Conservation (phyloP, 192 early-diverging fungal genomes). For the Mortierella alpina region DNA sequence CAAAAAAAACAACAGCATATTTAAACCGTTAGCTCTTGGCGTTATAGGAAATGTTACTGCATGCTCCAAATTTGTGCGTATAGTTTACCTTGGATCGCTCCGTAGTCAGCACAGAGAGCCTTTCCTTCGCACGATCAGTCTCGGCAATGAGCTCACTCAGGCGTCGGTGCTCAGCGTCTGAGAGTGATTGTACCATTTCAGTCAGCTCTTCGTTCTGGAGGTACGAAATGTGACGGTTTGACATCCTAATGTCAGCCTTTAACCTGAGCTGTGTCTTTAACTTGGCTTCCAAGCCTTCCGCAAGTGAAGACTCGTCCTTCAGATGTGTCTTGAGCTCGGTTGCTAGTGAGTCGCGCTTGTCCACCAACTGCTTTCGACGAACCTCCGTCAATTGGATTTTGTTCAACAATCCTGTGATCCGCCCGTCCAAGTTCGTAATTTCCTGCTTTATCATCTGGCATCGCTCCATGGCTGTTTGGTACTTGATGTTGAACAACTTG, state of each 20-base stretch:
- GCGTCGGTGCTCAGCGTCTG: constrained; percentile 62
- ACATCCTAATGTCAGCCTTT: constrained; percentile 55
- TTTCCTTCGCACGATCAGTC: constrained; percentile 66
- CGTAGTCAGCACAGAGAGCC: constrained; percentile 65
- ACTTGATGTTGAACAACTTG: constrained; percentile 57
- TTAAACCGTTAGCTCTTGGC: not conserved
- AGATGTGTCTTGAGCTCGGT: constrained; percentile 67
- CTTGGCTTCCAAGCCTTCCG: constrained; percentile 63
- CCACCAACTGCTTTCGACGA: constrained; percentile 60
- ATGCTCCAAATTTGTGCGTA: constrained; percentile 1
- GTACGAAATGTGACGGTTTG: constrained; percentile 68
- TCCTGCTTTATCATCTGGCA: constrained; percentile 62
- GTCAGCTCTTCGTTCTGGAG: constrained; percentile 71
- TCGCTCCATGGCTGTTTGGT: constrained; percentile 55
- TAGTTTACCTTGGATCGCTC: constrained; percentile 63
- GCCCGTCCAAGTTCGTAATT: constrained; percentile 67
- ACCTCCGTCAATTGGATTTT: constrained; percentile 68
- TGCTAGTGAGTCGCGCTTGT: constrained; percentile 66
- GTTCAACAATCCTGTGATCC: constrained; percentile 70
- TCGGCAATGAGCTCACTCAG: constrained; percentile 62
- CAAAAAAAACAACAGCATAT: not conserved
- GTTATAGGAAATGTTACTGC: not conserved
- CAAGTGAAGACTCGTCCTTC: constrained; percentile 72
- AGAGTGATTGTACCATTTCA: constrained; percentile 65
- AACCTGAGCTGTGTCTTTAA: constrained; percentile 62